Percentiles rank a stretch among this genome's conserved stretches.
These are phyloP conservation scores for Zasmidium citrigriseum DNA, from an alignment of 2,329 filamentous ascomycete species.

Conservation along the genomic window DNA sequence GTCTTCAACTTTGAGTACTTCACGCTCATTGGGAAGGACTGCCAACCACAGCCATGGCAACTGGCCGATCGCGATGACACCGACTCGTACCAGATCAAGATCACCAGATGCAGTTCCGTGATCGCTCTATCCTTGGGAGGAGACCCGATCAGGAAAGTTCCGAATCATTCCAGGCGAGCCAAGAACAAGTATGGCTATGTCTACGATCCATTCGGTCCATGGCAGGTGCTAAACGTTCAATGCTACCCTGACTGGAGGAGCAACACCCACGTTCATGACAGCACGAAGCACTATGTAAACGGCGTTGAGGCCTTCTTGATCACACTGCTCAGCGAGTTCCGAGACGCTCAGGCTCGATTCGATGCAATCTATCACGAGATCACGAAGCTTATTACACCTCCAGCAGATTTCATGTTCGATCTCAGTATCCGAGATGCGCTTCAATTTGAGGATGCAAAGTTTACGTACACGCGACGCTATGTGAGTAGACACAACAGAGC, in stretches of 20 bases:
- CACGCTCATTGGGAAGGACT: constrained; percentile 58
- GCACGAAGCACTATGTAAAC: constrained; percentile 58
- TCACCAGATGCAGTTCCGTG: constrained; percentile 61
- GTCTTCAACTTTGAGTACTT: constrained; percentile 68
- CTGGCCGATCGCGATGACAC: constrained; percentile 48
- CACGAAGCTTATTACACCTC: constrained; percentile 60
- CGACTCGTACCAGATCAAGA: constrained; percentile 54
- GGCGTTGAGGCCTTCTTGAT: constrained; percentile 64
- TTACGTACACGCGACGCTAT: constrained; percentile 63
- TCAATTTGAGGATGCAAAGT: constrained; percentile 62
- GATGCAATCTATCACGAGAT: constrained; percentile 59
- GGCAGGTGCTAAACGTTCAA: constrained; percentile 62
- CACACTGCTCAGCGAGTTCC: constrained; percentile 60
- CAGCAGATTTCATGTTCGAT: constrained; percentile 62
- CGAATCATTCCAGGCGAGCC: constrained; percentile 53
- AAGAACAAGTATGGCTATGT: constrained; percentile 51
- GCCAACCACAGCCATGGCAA: constrained; percentile 63
- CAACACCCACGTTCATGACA: constrained; percentile 57
- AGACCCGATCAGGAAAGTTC: constrained; percentile 48
- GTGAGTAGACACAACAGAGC: no score
- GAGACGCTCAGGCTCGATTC: constrained; percentile 61
- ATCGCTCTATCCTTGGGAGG: constrained; percentile 61
- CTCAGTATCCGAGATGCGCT: constrained; percentile 57
- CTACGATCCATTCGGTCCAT: constrained; percentile 61
- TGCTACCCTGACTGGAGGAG: constrained; percentile 62